phyloP scores from a whole-genome alignment of 2,329 filamentous ascomycete genomes.

The Fusarium nanum region DNA sequence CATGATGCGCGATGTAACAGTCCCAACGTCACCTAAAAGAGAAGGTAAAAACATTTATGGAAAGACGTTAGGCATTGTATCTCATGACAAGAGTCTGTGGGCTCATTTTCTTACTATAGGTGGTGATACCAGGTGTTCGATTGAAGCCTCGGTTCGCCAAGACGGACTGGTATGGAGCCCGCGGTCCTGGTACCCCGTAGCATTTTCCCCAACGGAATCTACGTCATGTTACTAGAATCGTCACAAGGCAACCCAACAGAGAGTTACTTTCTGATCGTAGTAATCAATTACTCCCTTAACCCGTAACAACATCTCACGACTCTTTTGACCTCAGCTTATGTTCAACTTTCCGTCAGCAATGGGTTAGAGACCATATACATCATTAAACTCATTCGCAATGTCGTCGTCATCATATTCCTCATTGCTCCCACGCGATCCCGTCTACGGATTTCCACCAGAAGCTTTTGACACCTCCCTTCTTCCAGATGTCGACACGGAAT shows the following conservation, averaged over 20 bases:
- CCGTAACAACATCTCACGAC: constrained; percentile 9
- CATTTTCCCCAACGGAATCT: constrained; percentile 47
- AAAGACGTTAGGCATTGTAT: background rate
- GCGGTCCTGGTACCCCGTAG: constrained; percentile 17
- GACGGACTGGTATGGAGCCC: constrained; percentile 24
- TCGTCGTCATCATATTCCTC: constrained; percentile 40
- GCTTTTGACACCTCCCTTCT: constrained; percentile 76
- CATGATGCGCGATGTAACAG: constrained; percentile 14
- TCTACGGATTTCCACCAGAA: constrained; percentile 69
- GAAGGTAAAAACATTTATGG: constrained; percentile 1
- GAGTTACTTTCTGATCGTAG: constrained; percentile 16
- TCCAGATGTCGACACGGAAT: constrained; percentile 84
- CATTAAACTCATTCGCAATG: constrained; percentile 35
- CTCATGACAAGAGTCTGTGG: constrained; percentile 3
- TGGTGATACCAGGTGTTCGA: constrained; percentile 35
- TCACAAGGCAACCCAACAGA: constrained; percentile 44
- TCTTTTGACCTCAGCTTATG: background rate
- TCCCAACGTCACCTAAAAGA: background rate
- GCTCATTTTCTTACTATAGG: constrained; percentile 11
- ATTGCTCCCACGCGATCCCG: constrained; percentile 44
- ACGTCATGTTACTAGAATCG: constrained; percentile 47
- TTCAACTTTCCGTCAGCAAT: constrained; percentile 19
- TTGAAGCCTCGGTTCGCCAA: constrained; percentile 27
- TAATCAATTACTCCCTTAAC: constrained; percentile 27
- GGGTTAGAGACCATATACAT: constrained; percentile 23